These are phyloP conservation scores for Penicillium vulpinum DNA, from an alignment of 2,329 filamentous ascomycete genomes.

Conservation along the genomic window DNA sequence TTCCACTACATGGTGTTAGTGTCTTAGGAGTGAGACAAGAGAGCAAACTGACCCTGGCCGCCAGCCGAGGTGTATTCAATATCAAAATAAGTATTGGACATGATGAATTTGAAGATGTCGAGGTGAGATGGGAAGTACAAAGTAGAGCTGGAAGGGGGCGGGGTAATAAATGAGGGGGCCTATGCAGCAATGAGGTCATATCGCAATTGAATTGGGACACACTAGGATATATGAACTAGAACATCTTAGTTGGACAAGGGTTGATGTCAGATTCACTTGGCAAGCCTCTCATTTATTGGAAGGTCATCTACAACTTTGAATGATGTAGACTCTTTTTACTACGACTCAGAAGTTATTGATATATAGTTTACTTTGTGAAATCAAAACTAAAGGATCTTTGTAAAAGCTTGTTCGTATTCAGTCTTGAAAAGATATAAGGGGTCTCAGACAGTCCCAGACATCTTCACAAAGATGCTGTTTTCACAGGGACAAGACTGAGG, in stretches of 20 bases:
- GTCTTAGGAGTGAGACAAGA: background rate
- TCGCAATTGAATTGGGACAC: background rate
- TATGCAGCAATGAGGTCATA: conserved; percentile 3
- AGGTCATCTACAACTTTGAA: too few species aligned
- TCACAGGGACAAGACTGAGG: background rate
- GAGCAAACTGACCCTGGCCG: background rate
- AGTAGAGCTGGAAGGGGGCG: background rate
- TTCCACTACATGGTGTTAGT: background rate
- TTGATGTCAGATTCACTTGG: too few species aligned
- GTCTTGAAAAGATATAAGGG: background rate
- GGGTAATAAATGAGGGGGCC: background rate
- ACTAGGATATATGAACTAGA: too few species aligned
- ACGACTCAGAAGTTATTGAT: background rate
- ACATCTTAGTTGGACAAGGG: too few species aligned
- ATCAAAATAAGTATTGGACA: background rate
- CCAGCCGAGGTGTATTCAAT: background rate
- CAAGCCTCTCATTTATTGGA: too few species aligned
- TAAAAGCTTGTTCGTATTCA: background rate
- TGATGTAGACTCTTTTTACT: background rate
- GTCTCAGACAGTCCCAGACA: background rate
- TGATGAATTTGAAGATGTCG: background rate
- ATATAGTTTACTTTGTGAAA: background rate
- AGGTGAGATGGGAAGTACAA: background rate
- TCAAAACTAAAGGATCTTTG: background rate
- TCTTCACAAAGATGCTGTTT: background rate